A percentile compares a stretch with the other conserved stretches of the same genome.
phyloP scores from a whole-genome alignment of 106 monocot species.

The Alisma plantagoaquatica region DNA sequence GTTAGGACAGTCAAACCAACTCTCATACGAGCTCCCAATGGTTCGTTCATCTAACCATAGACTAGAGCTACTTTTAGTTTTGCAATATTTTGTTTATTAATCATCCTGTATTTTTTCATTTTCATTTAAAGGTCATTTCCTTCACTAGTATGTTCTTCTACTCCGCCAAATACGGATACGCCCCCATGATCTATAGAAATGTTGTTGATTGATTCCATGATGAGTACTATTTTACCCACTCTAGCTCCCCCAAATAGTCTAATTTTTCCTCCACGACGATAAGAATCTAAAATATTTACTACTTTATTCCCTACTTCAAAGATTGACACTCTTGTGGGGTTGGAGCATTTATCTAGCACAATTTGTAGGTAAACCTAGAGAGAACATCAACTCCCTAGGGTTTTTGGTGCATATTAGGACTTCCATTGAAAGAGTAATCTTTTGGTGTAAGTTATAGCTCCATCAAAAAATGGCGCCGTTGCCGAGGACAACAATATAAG shows the following conservation, averaged over 20 bases:
- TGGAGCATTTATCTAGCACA: too few species aligned
- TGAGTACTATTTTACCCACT: conserved; percentile 8
- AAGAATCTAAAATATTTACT: conserved; percentile 6
- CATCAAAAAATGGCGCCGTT: too few species aligned
- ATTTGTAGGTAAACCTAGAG: too few species aligned
- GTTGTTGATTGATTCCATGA: conserved; percentile 13
- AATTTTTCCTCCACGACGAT: conserved; percentile 8
- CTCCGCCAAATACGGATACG: conserved; percentile 4
- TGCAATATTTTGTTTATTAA: conserved; percentile 4
- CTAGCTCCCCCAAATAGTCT: conserved; percentile 3
- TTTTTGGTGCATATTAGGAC: too few species aligned
- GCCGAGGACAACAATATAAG: too few species aligned
- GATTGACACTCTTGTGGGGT: not conserved
- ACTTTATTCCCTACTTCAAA: conserved; percentile 4
- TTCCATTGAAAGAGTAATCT: too few species aligned
- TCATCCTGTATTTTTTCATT: conserved; percentile 2
- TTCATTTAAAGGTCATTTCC: conserved; percentile 6
- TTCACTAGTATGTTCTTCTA: conserved; percentile 2
- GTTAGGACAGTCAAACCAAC: not conserved
- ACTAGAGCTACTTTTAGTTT: conserved; percentile 2
- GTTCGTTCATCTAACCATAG: not conserved
- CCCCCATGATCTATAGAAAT: conserved; percentile 11
- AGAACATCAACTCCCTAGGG: too few species aligned
- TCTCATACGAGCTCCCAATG: conserved; percentile 1
- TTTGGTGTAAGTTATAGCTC: too few species aligned